These are phyloP conservation scores for Scopulariopsis brevicaulis DNA, from an alignment of 2,329 filamentous ascomycete genomes.

Conservation along the genomic window DNA sequence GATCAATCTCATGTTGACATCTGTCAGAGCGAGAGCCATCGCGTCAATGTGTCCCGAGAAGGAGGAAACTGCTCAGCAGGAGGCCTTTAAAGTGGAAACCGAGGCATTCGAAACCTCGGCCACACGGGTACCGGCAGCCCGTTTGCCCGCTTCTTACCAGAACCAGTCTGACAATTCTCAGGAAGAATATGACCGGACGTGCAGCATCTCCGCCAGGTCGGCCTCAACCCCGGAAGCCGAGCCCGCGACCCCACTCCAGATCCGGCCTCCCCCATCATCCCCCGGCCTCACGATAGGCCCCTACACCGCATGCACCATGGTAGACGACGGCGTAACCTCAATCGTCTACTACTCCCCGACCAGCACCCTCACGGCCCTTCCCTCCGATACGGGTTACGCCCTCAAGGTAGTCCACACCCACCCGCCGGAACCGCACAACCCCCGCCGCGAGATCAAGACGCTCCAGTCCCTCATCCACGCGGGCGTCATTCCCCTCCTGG, in stretches of 20 bases:
- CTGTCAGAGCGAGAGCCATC: not conserved
- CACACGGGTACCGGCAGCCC: constrained; percentile 37
- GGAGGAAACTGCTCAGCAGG: constrained; percentile 12
- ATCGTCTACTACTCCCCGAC: constrained; percentile 61
- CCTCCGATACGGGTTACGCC: constrained; percentile 30
- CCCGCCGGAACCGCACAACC: constrained; percentile 72
- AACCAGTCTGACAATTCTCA: constrained; percentile 18
- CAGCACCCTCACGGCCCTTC: not conserved
- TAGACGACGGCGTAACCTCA: constrained; percentile 66
- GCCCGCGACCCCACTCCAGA: not conserved
- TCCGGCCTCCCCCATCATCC: not conserved
- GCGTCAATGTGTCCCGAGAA: not conserved
- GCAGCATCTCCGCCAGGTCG: constrained; percentile 13
- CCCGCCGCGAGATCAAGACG: constrained; percentile 67
- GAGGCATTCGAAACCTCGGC: constrained; percentile 46
- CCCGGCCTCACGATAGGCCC: constrained; percentile 36
- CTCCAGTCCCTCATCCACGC: constrained; percentile 45
- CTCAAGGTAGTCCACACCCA: constrained; percentile 76
- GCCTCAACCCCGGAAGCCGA: constrained; percentile 2
- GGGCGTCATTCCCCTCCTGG: constrained; percentile 54
- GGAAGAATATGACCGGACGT: constrained; percentile 46
- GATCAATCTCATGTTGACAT: not conserved
- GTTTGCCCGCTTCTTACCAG: constrained; percentile 6
- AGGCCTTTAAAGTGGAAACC: constrained; percentile 56
- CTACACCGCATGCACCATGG: constrained; percentile 39